Percentiles rank a stretch among this genome's conserved stretches.
These are phyloP conservation scores for Hyphopichia buzzinii DNA, from an alignment of 1,139 yeast genomes.

Conservation along the genomic window DNA sequence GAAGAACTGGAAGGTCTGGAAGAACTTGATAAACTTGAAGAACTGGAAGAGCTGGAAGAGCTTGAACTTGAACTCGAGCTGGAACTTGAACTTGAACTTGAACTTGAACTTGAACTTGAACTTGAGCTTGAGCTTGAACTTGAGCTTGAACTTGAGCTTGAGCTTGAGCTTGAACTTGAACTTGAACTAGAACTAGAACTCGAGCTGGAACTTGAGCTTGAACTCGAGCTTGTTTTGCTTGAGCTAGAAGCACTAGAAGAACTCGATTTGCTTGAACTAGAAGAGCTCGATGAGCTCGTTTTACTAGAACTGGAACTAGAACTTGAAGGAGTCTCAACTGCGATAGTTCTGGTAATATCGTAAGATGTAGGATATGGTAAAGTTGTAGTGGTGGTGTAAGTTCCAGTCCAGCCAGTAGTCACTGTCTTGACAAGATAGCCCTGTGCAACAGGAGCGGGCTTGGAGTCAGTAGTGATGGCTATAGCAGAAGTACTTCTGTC, in stretches of 20 bases:
- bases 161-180: background rate
- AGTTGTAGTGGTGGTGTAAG: slow-evolving; percentile 20
- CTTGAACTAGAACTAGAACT: too few relatives aligned
- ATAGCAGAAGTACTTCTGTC: background rate
- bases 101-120: background rate
- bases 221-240: too few relatives aligned
- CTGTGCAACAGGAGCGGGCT: slow-evolving; percentile 15
- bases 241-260: too few relatives aligned
- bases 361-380: slow-evolving; percentile 10
- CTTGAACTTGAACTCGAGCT: background rate
- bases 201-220: background rate
- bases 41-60: background rate
- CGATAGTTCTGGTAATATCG: slow-evolving; percentile 17
- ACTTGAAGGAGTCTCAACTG: slow-evolving; percentile 11
- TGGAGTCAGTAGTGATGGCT: slow-evolving; percentile 9
- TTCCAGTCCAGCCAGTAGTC: slow-evolving; percentile 25
- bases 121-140: background rate
- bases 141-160: background rate
- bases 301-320: background rate
- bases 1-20: background rate
- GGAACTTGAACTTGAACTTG: background rate
- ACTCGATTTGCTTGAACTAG: too few relatives aligned
- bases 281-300: background rate
- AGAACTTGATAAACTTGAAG: background rate
- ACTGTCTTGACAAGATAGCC: slow-evolving; percentile 20